A percentile compares a stretch with the other conserved stretches of the same genome.
Conservation (phyloP, 371 early-diverging fungal species). For the Mucor irregularis region DNA sequence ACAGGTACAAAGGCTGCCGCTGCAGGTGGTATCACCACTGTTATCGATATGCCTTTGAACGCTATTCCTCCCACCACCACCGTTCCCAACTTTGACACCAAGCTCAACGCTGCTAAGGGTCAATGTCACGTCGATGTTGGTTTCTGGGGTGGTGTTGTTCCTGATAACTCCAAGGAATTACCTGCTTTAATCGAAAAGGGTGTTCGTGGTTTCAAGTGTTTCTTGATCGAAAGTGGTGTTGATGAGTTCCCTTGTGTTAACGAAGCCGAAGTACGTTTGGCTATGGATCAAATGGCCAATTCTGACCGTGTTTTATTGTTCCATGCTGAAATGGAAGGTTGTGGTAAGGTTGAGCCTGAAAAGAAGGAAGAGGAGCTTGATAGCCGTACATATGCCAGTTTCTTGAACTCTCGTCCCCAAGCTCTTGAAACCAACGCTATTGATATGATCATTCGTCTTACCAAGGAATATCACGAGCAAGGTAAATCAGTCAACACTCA, state of each 20-base stretch:
- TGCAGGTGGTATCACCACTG: constrained; percentile 78
- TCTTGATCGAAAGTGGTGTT: constrained; percentile 83
- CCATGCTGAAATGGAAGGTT: constrained; percentile 78
- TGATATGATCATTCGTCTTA: constrained; percentile 68
- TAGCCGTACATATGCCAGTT: constrained; percentile 62
- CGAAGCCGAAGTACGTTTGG: constrained; percentile 65
- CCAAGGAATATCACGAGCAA: constrained; percentile 58
- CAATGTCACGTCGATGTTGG: constrained; percentile 81
- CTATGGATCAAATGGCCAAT: constrained; percentile 60
- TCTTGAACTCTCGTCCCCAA: constrained; percentile 72
- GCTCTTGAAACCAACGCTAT: constrained; percentile 73
- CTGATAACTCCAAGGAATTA: constrained; percentile 68
- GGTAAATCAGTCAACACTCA: constrained; percentile 71
- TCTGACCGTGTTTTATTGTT: constrained; percentile 66
- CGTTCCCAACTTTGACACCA: constrained; percentile 61
- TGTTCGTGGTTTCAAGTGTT: constrained; percentile 83
- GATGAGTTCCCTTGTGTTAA: constrained; percentile 84
- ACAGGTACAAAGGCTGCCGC: constrained; percentile 83
- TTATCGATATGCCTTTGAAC: constrained; percentile 88
- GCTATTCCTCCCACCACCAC: constrained; percentile 85
- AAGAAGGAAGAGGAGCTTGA: constrained; percentile 27
- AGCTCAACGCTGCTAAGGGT: constrained; percentile 64
- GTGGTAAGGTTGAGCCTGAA: constrained; percentile 3
- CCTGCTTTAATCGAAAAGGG: constrained; percentile 66
- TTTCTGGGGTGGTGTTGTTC: constrained; percentile 82